Conservation (phyloP, 164 flowering plant genomes). For the Piper betle region DNA sequence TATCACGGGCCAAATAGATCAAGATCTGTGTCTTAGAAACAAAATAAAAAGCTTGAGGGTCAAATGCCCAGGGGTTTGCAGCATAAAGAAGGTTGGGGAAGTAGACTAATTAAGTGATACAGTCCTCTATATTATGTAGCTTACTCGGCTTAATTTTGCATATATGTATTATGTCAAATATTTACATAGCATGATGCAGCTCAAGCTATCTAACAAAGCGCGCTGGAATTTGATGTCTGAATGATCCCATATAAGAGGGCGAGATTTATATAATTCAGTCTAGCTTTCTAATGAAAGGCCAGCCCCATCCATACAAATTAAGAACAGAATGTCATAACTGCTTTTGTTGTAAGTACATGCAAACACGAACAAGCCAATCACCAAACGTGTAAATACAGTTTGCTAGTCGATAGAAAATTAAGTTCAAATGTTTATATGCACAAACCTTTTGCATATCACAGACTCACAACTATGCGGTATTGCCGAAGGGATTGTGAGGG, state of each 20-base stretch:
- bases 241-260: too few relatives aligned
- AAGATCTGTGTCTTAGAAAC: slow-evolving; percentile 12
- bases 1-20: slow-evolving; percentile 17
- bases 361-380: background rate
- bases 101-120: slow-evolving; percentile 2
- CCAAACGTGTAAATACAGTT: background rate
- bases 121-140: slow-evolving; percentile 3
- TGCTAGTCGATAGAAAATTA: background rate
- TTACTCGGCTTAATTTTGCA: slow-evolving; percentile 2
- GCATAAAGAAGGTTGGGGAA: slow-evolving; percentile 2
- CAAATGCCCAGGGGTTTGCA: slow-evolving; percentile 11
- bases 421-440: background rate
- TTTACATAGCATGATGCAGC: background rate
- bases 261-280: too few relatives aligned
- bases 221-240: too few relatives aligned
- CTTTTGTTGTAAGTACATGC: background rate
- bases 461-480: background rate
- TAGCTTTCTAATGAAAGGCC: background rate
- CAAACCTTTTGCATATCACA: background rate
- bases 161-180: slow-evolving; percentile 7
- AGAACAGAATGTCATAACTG: background rate
- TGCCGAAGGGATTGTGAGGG: background rate
- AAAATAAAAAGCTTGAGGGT: slow-evolving; percentile 12
- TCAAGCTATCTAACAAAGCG: background rate
- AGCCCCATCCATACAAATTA: background rate